Evolutionary conservation across 495 filamentous ascomycete species (phyloP), one percentile per base, ranked within the genome.

Genomic region (Penicillium antarcticum): DNA sequence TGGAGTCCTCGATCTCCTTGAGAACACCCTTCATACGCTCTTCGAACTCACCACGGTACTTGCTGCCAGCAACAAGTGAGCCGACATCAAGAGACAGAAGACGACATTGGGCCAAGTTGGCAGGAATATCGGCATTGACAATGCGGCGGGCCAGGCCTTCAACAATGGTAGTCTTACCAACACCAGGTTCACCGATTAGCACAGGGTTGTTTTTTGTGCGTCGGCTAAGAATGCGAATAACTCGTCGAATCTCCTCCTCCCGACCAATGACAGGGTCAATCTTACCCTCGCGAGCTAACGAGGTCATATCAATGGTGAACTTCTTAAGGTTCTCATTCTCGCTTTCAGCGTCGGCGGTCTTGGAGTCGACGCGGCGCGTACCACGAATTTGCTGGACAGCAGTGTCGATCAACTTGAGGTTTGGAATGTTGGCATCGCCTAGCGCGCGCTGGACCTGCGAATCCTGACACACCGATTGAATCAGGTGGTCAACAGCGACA

Each of bases 141-240:
- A 98, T 97, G 21, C 94, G 85, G 60, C 85, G 87, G 8, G 94
- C 94, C n/a, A 98, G 79, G 58, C 94, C 95, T 75, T 98, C 94
- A 26, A 97, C 92, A 44, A 98, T 91, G 3, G 94, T 97, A 11
- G 94, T 98, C 76, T 98, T 98, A 57, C 94, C 94, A 13, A 98
- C 94, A 84, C 94, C 94, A 8, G 94, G 94, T 67, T 97, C 94
- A 68, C 94, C 94, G 51, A 89, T 89, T 52, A 98, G 80, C 13
- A 97, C 94, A 3, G 94, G 94, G 65, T 98, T 98, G 76, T 98
- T 98, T 81, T 98, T 98, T 42, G 94, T 97, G 57, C 94, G 82
- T 56, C 94, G 80, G 11, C 90, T 94, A 19, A 98, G 79, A 45
- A 98, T 97, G 17, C 94, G 84, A 48, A 98, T 86, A 10, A 97